Evolutionary conservation across 768 basidiomycete species (phyloP).

Genomic region (Filobasidium wieringae): DNA sequence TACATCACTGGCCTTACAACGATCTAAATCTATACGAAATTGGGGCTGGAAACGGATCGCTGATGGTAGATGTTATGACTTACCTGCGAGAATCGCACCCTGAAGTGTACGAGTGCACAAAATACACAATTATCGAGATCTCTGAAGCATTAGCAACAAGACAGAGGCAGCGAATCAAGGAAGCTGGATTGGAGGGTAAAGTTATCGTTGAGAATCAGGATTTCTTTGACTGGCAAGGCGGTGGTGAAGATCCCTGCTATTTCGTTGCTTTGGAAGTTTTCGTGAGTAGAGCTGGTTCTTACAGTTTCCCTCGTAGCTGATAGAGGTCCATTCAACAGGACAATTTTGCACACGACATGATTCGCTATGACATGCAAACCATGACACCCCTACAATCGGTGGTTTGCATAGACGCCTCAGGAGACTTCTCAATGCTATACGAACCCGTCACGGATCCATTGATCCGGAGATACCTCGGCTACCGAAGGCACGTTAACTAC

Average conservation of each 20-base stretch:
- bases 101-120: constrained; percentile 87
- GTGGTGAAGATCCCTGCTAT: constrained; percentile 65
- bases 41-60: constrained; percentile 92
- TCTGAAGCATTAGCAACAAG: constrained; percentile 61
- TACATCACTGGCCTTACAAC: constrained; percentile 91
- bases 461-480: constrained; percentile 60
- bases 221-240: constrained; percentile 47
- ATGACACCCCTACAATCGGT: constrained; percentile 72
- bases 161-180: constrained; percentile 44
- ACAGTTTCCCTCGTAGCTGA: background rate
- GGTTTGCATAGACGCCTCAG: constrained; percentile 62
- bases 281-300: constrained; percentile 44
- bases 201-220: constrained; percentile 48
- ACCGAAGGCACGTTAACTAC: constrained; percentile 43
- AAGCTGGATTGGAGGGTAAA: constrained; percentile 22
- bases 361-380: constrained; percentile 74
- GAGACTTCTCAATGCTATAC: constrained; percentile 76
- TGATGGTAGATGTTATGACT: constrained; percentile 77
- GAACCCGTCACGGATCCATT: constrained; percentile 74
- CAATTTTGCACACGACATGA: constrained; percentile 90
- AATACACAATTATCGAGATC: constrained; percentile 92
- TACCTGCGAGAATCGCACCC: constrained; percentile 58
- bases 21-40: constrained; percentile 94
- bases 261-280: constrained; percentile 92
- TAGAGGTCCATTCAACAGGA: constrained; percentile 47